Base-by-base conservation (phyloP, 768 basidiomycete genomes). In the Saitozyma sp. region DNA sequence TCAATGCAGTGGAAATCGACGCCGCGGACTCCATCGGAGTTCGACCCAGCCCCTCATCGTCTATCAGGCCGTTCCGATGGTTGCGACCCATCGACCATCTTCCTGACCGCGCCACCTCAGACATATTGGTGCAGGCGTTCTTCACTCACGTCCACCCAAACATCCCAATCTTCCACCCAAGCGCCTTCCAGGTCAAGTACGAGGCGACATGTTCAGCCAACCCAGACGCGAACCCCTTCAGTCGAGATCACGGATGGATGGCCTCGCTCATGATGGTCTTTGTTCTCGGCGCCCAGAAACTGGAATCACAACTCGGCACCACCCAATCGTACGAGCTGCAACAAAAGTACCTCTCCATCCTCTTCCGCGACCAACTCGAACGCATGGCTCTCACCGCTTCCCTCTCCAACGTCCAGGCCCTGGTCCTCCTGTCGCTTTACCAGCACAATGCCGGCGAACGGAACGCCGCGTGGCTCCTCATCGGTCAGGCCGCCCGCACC, bases 401-500 rank as follows among this genome's bases (percentile, higher is more conserved):
- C 20, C 16, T 66, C 8, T n/a, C 53, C 43, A 66, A 66, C 49
- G 61, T 66, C 13, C 65, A 66, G 29, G 57, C 65, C 2, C 43
- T 66, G 9, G 29, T 61, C 17, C 52, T 66, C 4, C 61, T 66
- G 8, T 19, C 59, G 10, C 48, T 66, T 11, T 66, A 66, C 46
- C 57, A 66, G 49, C 65, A 66, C 39, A 66, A 66, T 50, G 50
- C 65, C 2, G 65, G 65, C 4, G 65, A 66, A 50, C 20, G 65
- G 1, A 66, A 66, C 29, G 50, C 50, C 16, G 65, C 65, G 19
- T 66, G 61, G 56, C 57, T 59, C 40, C 61, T 66, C 16, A 54
- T 59, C 13, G 65, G 65, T 9, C 60, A 66, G 46, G 55, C 65
- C 2, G 29, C 40, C 9, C 61, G 65, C 8, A 54, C 51, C n/a